Conservation (phyloP, 192 early-diverging fungal genomes). For the Entomortierella parvispora region DNA sequence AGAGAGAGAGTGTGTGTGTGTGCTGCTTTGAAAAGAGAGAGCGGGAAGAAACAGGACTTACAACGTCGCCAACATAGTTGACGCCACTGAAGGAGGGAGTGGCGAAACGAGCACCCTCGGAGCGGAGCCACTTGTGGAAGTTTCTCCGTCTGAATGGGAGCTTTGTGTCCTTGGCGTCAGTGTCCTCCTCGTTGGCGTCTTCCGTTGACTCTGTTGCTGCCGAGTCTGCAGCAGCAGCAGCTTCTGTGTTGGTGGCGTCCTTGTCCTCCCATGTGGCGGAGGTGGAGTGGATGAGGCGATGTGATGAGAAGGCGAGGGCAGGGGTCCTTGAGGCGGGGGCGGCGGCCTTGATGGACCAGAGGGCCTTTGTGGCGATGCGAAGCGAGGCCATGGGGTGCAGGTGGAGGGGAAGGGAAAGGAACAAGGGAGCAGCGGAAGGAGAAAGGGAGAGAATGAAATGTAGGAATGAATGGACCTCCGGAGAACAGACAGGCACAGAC, state of each 20-base stretch:
- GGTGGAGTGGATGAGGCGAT: conserved; percentile 35
- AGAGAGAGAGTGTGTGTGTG: too few species aligned
- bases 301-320: conserved; percentile 5
- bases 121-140: conserved; percentile 38
- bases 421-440: too few species aligned
- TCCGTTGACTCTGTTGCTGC: conserved; percentile 2
- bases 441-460: too few species aligned
- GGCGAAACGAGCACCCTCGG: conserved; percentile 30
- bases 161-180: conserved; percentile 14
- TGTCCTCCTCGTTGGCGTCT: conserved; percentile 1
- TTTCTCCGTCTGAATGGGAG: conserved; percentile 44
- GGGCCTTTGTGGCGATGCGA: conserved; percentile 25
- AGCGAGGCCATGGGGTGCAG: conserved; percentile 27
- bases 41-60: conserved; percentile 2
- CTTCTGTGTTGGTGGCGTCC: conserved; percentile 5
- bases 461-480: too few species aligned
- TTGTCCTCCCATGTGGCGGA: conserved; percentile 8
- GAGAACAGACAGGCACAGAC: too few species aligned
- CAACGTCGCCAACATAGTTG: conserved; percentile 43
- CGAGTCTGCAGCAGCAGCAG: background rate
- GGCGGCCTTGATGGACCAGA: conserved; percentile 28
- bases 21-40: too few species aligned
- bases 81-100: conserved; percentile 36
- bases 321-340: conserved; percentile 20
- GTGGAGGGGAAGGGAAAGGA: conserved; percentile 2